Evolutionary conservation across 2,329 filamentous ascomycete genomes (phyloP), one percentile per base, ranked within the genome.

Genomic region (Talaromyces sp.): DNA sequence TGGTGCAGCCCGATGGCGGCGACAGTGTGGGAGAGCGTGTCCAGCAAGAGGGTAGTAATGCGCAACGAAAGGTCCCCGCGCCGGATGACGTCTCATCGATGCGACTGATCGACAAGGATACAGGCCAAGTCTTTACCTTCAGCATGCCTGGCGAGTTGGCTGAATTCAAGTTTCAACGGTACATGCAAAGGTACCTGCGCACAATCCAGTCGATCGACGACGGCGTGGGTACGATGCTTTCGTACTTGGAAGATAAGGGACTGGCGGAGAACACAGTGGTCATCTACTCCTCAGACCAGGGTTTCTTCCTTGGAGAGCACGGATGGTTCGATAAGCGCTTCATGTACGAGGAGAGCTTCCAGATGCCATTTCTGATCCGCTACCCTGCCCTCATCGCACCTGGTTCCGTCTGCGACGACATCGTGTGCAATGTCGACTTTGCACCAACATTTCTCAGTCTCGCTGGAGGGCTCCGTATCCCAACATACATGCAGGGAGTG

Each of bases 261-360:
- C 67, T 83, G 0, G 69, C 75, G 0, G 71, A 81, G 0, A 77
- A 83, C 64, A 84, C 81, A 0, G 69, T 84, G 2, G 77, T 84
- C 2, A 74, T 84, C n/a, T 84, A 84, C 63, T 83, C 79, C 0
- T 82, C 80, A 0, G 82, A 84, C 64, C 81, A 84, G 63, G 82
- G 82, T 6, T 84, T 84, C 71, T 84, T 84, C 68, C 77, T 84
- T 0, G 82, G 82, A 8, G 82, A 84, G 62, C 82, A 84, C 63
- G 82, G 82, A 58, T 84, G 81, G 82, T 84, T 84, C 65, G 82
- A 84, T 68, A 84, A 84, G 70, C 78, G 82, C 3, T 84, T 84
- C 68, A 84, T 84, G 78, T 84, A 84, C 69, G 82, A 85, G 63
- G 81, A 84, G 68, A 77, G 73, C 15, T 84, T 84, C 70, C 81